phyloP scores from a whole-genome alignment of 1,284 basidiomycete species.

The Polyporus tsugae region DNA sequence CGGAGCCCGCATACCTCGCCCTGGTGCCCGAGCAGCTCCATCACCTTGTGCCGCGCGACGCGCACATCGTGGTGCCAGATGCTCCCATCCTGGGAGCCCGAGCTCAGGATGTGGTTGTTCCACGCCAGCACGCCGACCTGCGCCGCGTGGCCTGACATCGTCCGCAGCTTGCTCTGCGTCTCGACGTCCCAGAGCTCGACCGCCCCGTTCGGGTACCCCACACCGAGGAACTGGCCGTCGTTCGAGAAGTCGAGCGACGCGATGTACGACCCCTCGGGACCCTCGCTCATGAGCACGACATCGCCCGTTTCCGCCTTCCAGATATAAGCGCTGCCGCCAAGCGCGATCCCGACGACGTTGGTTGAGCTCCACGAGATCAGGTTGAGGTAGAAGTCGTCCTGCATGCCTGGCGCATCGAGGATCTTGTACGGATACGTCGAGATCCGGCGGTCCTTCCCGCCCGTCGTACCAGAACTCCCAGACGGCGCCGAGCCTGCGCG shows the following conservation, averaged over 20 bases:
- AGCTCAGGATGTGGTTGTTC: constrained; percentile 87
- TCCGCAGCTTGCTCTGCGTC: constrained; percentile 81
- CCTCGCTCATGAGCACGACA: constrained; percentile 36
- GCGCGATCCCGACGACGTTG: constrained; percentile 43
- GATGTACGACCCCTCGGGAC: constrained; percentile 55
- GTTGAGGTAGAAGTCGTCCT: constrained; percentile 98
- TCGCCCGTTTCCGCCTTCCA: constrained; percentile 29
- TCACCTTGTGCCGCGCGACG: constrained; percentile 86
- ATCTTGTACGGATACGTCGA: constrained; percentile 89
- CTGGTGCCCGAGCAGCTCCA: constrained; percentile 87
- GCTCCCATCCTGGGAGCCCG: constrained; percentile 89
- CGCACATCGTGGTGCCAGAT: constrained; percentile 97
- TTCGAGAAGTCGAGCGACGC: constrained; percentile 87
- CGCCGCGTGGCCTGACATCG: constrained; percentile 86
- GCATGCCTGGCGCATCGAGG: constrained; percentile 93
- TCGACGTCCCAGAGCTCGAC: constrained; percentile 98
- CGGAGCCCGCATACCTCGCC: constrained; percentile 90
- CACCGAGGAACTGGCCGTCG: constrained; percentile 88
- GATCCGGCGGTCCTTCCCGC: constrained; percentile 80
- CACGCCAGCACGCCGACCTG: constrained; percentile 88
- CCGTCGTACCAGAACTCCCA: constrained; percentile 61
- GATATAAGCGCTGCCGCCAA: not conserved
- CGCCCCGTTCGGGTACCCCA: constrained; percentile 87
- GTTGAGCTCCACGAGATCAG: constrained; percentile 55
- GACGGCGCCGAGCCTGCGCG: constrained; percentile 68